Base-by-base conservation (phyloP, 192 early-diverging fungal species). In the Paraglomus brasilianum region DNA sequence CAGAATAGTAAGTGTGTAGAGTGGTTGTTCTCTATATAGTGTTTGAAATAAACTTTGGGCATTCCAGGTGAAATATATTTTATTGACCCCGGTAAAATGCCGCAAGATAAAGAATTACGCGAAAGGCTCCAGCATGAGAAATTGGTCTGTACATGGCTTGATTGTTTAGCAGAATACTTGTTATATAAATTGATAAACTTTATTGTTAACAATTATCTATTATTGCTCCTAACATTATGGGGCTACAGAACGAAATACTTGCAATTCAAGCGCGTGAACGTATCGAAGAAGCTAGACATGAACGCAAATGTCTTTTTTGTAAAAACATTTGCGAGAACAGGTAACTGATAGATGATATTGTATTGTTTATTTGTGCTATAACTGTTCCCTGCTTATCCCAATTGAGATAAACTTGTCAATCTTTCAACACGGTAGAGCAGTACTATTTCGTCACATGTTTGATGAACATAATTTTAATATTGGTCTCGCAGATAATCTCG, bases 291-390 rank as follows among this genome's bases (percentile, higher is more conserved):
- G 85, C 90, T 1, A 85, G 80, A 36, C 57, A 74, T 46, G 83
- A 87, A 44, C 81, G 87, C 71, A 93, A 95, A 69, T 97, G 95
- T 76, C 77, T 97, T n/a, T 97, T 97, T 78, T 97, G 95, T 84
- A 93, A 91, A 74, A 85, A 88, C 51, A 71, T 87, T 11, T 89
- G 88, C 66, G 84, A 86, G 4, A 86, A 83, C 74, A 82, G 84
- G 84, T 82, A 77, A 50, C 9, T 30, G 21, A 8, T 19, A 39
- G 21, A 13, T 38, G 64, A 7, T 49, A 8, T 63, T 46, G 48
- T 13, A 14, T 60, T 21, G 10, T 43, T 38, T 44, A 7, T 62
- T 38, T 14, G 13, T 56, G 36, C 44, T 41, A 55, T 5, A 40
- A 11, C 15, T 55, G 17, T 53, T 17, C 4, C 59, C 38, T 47